Conservation (phyloP, 2,329 filamentous ascomycete genomes). For the Thielaviopsis musarum region DNA sequence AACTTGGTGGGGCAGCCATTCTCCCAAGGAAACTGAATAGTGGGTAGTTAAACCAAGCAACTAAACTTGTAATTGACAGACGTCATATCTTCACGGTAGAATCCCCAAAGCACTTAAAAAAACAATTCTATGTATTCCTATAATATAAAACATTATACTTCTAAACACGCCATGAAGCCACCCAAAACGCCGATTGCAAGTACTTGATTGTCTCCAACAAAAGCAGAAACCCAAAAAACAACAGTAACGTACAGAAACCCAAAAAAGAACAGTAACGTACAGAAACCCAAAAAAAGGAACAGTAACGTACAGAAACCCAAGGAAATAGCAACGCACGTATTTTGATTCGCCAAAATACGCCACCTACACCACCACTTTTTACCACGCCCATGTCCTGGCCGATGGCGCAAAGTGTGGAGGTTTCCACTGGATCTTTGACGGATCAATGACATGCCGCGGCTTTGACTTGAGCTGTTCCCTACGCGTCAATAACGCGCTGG, state of each 20-base stretch:
- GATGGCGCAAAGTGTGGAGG: conserved; percentile 86
- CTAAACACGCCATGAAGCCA: background rate
- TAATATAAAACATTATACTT: background rate
- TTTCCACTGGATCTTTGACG: conserved; percentile 77
- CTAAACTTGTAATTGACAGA: no score
- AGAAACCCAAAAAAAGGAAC: background rate
- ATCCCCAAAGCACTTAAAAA: no score
- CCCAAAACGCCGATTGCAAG: background rate
- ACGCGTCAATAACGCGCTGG: conserved; percentile 63
- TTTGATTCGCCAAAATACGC: background rate
- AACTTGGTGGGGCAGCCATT: no score
- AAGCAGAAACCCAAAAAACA: background rate
- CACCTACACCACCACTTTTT: conserved; percentile 13
- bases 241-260: background rate
- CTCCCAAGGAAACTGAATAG: no score
- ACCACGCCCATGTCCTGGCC: conserved; percentile 93
- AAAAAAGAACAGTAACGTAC: background rate
- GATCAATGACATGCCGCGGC: conserved; percentile 58
- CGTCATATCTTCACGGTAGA: no score
- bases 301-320: background rate
- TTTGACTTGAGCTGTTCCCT: conserved; percentile 69
- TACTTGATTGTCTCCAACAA: background rate
- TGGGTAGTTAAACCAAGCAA: no score
- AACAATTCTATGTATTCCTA: no score
- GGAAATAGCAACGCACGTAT: background rate